These are phyloP conservation scores for Dendrobium huoshanense DNA, from an alignment of 106 monocot genomes.

Conservation along the genomic window DNA sequence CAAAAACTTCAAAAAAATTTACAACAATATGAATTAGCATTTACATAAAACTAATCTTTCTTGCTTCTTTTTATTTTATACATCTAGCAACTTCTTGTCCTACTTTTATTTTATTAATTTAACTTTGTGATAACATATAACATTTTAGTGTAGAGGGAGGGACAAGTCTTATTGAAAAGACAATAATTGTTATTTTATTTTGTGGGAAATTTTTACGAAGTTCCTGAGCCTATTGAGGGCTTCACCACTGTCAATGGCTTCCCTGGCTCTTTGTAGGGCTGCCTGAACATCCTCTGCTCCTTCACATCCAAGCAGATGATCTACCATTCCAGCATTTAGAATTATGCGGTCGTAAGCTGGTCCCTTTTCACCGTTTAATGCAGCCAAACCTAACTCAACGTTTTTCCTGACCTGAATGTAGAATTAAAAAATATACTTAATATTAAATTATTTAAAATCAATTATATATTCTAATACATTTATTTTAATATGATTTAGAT, in stretches of 20 bases:
- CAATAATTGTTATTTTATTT: constrained; percentile 21
- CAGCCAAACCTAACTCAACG: constrained; percentile 76
- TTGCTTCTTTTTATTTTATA: too few relatives aligned
- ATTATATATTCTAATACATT: too few relatives aligned
- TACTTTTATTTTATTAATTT: too few relatives aligned
- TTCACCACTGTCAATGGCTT: constrained; percentile 82
- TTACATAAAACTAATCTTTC: too few relatives aligned
- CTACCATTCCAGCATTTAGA: constrained; percentile 92
- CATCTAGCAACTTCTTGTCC: too few relatives aligned
- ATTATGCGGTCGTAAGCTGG: constrained; percentile 88
- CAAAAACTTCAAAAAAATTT: too few relatives aligned
- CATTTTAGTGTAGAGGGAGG: too few relatives aligned
- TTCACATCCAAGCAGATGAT: constrained; percentile 67
- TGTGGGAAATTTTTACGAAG: constrained; percentile 76
- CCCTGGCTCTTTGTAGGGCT: constrained; percentile 76
- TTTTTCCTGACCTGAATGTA: constrained; percentile 35
- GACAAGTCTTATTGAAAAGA: too few relatives aligned
- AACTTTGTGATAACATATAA: too few relatives aligned
- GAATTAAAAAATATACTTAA: background rate
- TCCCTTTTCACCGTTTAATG: constrained; percentile 81
- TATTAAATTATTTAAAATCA: too few relatives aligned
- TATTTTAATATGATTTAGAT: too few relatives aligned
- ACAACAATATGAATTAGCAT: too few relatives aligned
- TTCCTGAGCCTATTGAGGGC: constrained; percentile 75
- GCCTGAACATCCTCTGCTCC: constrained; percentile 61